phyloP scores from a whole-genome alignment of 768 basidiomycete species.

The Psilocybe cubensis region DNA sequence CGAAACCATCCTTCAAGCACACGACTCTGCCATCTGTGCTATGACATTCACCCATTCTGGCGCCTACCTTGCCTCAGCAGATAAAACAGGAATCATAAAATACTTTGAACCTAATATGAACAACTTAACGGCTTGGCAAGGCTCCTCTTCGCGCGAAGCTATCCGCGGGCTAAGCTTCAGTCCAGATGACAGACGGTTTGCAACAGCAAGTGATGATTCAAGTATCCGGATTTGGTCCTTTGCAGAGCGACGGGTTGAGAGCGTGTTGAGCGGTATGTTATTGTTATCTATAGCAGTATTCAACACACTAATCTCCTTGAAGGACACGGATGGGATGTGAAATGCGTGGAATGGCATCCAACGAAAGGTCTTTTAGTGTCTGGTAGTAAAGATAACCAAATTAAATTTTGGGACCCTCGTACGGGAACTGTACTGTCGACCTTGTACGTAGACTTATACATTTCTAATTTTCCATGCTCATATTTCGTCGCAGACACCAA shows the following conservation, averaged over 20 bases:
- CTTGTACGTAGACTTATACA: conserved; percentile 54
- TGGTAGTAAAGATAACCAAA: conserved; percentile 96
- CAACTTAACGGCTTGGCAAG: conserved; percentile 93
- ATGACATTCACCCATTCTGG: conserved; percentile 92
- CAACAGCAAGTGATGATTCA: conserved; percentile 95
- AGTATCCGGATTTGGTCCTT: conserved; percentile 96
- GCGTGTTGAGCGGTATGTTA: conserved; percentile 74
- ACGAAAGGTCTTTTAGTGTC: conserved; percentile 94
- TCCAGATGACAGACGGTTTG: conserved; percentile 90
- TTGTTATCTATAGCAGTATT: not conserved
- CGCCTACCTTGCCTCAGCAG: conserved; percentile 89
- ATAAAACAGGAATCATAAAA: conserved; percentile 94
- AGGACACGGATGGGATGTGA: conserved; percentile 99
- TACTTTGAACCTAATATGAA: conserved; percentile 99
- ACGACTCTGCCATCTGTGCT: conserved; percentile 92
- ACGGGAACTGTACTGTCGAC: conserved; percentile 91
- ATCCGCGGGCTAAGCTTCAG: conserved; percentile 92
- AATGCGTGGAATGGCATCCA: conserved; percentile 98
- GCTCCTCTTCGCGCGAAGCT: conserved; percentile 85
- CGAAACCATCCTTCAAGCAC: conserved; percentile 98
- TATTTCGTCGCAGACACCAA: conserved; percentile 66
- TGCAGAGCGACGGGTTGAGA: conserved; percentile 88
- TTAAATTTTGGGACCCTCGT: conserved; percentile 99
- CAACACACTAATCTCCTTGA: not conserved
- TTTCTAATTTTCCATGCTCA: not conserved